phyloP scores from a whole-genome alignment of 768 basidiomycete species.

The Sistotremastrum suecicum region DNA sequence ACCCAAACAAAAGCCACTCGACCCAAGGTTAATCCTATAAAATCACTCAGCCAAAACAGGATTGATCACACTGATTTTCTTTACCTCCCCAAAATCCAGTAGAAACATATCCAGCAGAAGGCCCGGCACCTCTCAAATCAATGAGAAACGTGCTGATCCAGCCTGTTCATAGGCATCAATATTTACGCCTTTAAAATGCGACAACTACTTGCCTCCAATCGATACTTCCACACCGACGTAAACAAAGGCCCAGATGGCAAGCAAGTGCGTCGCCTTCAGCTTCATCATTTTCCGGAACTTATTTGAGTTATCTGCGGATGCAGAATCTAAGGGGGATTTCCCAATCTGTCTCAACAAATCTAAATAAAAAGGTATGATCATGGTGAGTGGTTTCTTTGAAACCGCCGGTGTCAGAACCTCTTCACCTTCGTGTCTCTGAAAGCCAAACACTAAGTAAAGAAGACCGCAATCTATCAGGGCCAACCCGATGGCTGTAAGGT shows the following conservation, averaged over 20 bases:
- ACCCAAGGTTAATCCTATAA: conserved; percentile 40
- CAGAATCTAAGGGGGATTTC: too few relatives aligned
- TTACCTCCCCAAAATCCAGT: conserved; percentile 12
- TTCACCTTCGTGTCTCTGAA: conserved; percentile 59
- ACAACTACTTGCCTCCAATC: conserved; percentile 10
- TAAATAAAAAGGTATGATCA: too few relatives aligned
- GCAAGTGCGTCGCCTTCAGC: conserved; percentile 12
- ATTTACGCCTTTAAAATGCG: too few relatives aligned
- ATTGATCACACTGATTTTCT: background rate
- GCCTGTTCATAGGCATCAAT: conserved; percentile 19
- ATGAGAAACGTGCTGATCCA: conserved; percentile 59
- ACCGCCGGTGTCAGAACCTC: background rate
- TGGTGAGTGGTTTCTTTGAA: too few relatives aligned
- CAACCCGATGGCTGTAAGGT: conserved; percentile 54
- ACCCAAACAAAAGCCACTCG: conserved; percentile 41
- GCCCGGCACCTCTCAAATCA: conserved; percentile 28
- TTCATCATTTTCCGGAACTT: conserved; percentile 16
- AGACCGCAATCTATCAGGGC: conserved; percentile 39
- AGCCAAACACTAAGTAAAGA: conserved; percentile 46
- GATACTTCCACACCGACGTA: conserved; percentile 24
- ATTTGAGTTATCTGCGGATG: background rate
- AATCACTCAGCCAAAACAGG: background rate
- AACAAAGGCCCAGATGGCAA: conserved; percentile 17
- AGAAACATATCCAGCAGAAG: conserved; percentile 40
- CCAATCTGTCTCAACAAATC: too few relatives aligned